Evolutionary conservation across 345 rosid species (phyloP), one percentile per base, ranked within the genome.

Genomic region (Ceriops decandra): DNA sequence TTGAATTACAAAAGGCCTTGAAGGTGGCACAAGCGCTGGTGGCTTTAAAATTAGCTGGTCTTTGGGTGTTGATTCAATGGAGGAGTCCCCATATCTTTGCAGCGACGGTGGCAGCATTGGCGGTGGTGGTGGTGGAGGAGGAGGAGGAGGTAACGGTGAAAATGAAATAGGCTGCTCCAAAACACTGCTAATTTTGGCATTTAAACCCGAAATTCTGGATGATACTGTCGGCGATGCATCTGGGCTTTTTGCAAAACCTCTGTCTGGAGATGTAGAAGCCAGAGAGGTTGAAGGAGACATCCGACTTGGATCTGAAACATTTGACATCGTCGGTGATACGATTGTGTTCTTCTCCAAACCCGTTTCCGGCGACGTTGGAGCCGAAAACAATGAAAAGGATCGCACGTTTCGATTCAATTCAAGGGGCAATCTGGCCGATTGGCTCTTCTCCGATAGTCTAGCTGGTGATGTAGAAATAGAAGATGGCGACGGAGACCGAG

Each of bases 1-100:
- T 76, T 84, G 90, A 52, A 82, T 72, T 62, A 84, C 76, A 62
- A 87, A 88, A 49, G 93, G 91, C 83, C 82, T 83, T 9, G 90
- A 86, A 28, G 96, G 90, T 5, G 91, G 89, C 21, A 79, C 71
- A 66, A 87, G 82, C 11, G 77, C 80, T 1, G 91, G 91, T 0
- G 93, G 96, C 76, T 73, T 77, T n/a, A 86, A 78, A 57, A 83
- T 73, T 27, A 72, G 72, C 63, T 76, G 83, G 68, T 75, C 81
- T 31, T 72, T 73, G 5, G 77, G 78, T 46, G 84, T 80, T 62
- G 63, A 61, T 7, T 79, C 79, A 51, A 53, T 72, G 21, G 80
- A 84, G 52, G 66, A 57, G 60, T 72, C 69, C 88, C 79, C 77
- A 20, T 51, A 69, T 62, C 69, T 76, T 15, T 59, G 69, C 27